These are phyloP conservation scores for Erythrobasidium yunnanense DNA, from an alignment of 768 basidiomycete genomes.

Conservation along the genomic window DNA sequence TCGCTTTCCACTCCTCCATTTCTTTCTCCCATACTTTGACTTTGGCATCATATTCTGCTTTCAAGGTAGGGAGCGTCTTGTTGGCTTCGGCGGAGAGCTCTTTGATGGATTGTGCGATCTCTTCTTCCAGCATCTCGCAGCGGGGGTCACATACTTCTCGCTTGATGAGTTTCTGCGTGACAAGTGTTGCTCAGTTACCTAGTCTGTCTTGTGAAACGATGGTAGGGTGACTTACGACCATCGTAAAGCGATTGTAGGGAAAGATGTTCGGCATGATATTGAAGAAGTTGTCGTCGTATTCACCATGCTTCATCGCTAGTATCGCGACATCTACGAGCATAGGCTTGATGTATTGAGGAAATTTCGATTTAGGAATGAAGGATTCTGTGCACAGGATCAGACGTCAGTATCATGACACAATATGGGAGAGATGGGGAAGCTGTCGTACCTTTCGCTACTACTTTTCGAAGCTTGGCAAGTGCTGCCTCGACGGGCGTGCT, in stretches of 20 bases:
- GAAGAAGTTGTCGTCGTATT: slow-evolving; percentile 89
- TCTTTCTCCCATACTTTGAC: slow-evolving; percentile 58
- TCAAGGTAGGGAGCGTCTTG: slow-evolving; percentile 57
- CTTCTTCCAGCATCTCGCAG: slow-evolving; percentile 53
- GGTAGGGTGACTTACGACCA: slow-evolving; percentile 73
- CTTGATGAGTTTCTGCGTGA: slow-evolving; percentile 72
- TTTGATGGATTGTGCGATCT: slow-evolving; percentile 58
- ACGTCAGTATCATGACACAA: not conserved
- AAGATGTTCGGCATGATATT: slow-evolving; percentile 73
- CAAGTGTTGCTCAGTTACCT: too few species aligned
- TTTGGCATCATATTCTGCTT: slow-evolving; percentile 64
- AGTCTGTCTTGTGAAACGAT: too few species aligned
- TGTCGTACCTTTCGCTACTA: not conserved
- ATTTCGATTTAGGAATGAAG: slow-evolving; percentile 66
- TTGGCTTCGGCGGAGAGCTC: slow-evolving; percentile 56
- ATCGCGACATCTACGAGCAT: slow-evolving; percentile 59
- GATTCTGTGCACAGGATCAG: slow-evolving; percentile 49
- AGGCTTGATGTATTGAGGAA: slow-evolving; percentile 70
- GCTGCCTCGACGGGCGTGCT: not conserved
- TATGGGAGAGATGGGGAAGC: too few species aligned
- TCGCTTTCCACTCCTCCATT: not conserved
- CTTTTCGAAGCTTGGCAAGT: not conserved
- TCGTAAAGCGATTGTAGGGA: slow-evolving; percentile 90
- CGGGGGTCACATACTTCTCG: slow-evolving; percentile 73
- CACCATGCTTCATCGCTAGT: slow-evolving; percentile 66